A percentile compares a stretch with the other conserved stretches of the same genome.
Conservation (phyloP, 2,329 filamentous ascomycete genomes). For the Capronia americana region DNA sequence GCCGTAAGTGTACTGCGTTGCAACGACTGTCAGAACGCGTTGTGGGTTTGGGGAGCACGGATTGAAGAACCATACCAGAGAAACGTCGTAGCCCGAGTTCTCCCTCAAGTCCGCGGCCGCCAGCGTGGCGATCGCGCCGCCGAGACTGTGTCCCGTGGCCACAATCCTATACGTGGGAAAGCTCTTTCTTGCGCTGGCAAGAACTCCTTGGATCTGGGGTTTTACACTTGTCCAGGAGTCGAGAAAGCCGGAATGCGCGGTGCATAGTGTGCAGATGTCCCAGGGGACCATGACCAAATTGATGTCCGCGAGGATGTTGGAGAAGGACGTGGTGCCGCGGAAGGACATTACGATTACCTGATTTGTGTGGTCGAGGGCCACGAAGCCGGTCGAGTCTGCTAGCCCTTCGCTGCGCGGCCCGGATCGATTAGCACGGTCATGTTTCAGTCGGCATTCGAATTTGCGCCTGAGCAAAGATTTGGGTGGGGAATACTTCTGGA, state of each 20-base stretch:
- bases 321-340: conserved; percentile 43
- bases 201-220: conserved; percentile 46
- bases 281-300: conserved; percentile 43
- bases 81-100: conserved; percentile 48
- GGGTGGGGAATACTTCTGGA: conserved; percentile 50
- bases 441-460: background rate
- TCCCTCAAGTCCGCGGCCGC: conserved; percentile 54
- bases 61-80: conserved; percentile 49
- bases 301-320: conserved; percentile 44
- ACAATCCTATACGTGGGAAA: conserved; percentile 54
- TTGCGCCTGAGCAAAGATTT: background rate
- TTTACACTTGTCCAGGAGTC: conserved; percentile 51
- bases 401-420: conserved; percentile 39
- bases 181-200: conserved; percentile 45
- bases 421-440: background rate
- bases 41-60: too few relatives aligned
- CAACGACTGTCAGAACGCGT: conserved; percentile 14
- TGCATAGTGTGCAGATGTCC: conserved; percentile 53
- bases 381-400: conserved; percentile 54
- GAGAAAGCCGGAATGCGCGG: conserved; percentile 56
- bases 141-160: conserved; percentile 59
- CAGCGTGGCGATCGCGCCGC: conserved; percentile 58
- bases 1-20: conserved; percentile 51
- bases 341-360: conserved; percentile 46
- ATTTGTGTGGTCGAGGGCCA: conserved; percentile 55